Evolutionary conservation across 208 protist genomes (phyloP).

Genomic region (Acanthamoeba culbertsoni): DNA sequence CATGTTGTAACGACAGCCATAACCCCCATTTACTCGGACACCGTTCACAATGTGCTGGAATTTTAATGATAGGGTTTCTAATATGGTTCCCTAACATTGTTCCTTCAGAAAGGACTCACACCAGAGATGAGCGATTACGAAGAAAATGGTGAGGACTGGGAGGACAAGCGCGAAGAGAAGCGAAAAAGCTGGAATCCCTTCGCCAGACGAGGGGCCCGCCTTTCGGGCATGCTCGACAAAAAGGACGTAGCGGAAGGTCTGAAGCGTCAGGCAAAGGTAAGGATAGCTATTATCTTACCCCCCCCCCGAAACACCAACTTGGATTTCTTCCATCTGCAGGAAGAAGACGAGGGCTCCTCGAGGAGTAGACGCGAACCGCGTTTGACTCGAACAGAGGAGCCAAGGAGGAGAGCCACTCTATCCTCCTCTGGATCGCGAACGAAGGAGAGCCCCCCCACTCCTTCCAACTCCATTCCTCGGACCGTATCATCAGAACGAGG

Average conservation of each 20-base stretch:
- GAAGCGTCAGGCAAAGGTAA: neutral
- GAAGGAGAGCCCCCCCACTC: neutral
- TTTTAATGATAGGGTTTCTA: too few relatives aligned
- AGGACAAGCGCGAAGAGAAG: neutral
- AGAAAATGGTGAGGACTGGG: neutral
- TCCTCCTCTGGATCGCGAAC: neutral
- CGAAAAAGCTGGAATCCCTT: conserved; percentile 2
- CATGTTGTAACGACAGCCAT: too few relatives aligned
- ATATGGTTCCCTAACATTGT: too few relatives aligned
- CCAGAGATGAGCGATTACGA: neutral
- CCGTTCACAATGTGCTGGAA: too few relatives aligned
- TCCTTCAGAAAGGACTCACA: neutral
- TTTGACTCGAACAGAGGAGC: neutral
- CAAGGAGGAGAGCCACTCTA: neutral
- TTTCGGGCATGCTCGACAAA: neutral
- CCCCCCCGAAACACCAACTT: neutral
- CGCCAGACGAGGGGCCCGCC: neutral
- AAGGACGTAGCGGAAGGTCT: neutral
- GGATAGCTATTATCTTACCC: neutral
- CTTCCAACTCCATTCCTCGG: neutral
- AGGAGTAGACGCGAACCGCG: neutral
- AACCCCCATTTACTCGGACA: too few relatives aligned
- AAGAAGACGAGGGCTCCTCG: neutral
- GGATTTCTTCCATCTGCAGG: neutral
- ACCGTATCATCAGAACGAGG: neutral